Evolutionary conservation across 2,329 filamentous ascomycete species (phyloP), one percentile per base, ranked within the genome.

Genomic region (Ophiocordyceps camponoti-leonardi): DNA sequence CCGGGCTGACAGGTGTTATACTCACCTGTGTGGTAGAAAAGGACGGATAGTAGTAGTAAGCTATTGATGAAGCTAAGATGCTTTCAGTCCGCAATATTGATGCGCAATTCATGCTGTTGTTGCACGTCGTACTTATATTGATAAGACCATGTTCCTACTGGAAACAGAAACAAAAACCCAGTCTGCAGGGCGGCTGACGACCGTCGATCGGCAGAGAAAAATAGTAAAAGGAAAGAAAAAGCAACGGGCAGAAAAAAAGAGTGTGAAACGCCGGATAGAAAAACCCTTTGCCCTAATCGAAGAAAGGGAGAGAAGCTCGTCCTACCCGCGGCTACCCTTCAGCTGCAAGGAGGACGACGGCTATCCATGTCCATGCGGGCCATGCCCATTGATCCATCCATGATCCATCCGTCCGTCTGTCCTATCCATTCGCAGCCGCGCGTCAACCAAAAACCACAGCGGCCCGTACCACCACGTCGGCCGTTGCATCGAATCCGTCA

Each of bases 141-240:
- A 10, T 26, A 26, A 26, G 23, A 26, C 23, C 23, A 26, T 12
- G 18, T 39, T 20, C 35, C 35, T 6, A 7, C 35, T 39, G n/a
- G 35, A 39, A 19, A 39, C 35, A 39, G 31, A 35, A n/a, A n/a
- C 13, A n/a, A n/a, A n/a, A n/a, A n/a, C 13, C n/a, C 31, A 35
- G 35, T 39, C 35, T 39, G 35, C 35, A 39, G 35, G 35, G 35
- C 35, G 33, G 26, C 26, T 28, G 26, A 28, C 26, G 26, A 28
- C 26, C 26, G 26, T 28, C 35, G 18, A 23, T 41, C 18, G 40
- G 40, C 13, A 23, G 30, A 42, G 44, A 23, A 44, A 31, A 37
- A 45, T 49, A 50, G 46, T 45, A 14, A 22, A 35, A 43, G 40
- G 41, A 41, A 23, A 41, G 20, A 39, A 18, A 19, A 39, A 39